Conservation (phyloP, 2,329 filamentous ascomycete genomes). For the Fusarium secorum region DNA sequence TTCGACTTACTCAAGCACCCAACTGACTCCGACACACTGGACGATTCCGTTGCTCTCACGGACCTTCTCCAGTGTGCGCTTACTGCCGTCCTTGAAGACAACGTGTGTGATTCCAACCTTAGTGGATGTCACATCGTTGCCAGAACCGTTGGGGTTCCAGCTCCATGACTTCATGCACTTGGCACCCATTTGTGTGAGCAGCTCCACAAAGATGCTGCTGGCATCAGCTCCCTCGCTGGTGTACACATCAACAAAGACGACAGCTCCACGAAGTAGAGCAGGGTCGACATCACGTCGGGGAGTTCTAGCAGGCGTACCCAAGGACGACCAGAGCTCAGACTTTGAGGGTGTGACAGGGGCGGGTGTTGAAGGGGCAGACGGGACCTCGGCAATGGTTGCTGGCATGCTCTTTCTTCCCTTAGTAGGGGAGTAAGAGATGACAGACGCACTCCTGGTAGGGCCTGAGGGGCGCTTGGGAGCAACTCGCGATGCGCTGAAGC, state of each 20-base stretch:
- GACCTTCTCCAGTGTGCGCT: slow-evolving; percentile 82
- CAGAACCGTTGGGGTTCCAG: slow-evolving; percentile 66
- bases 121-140: slow-evolving; percentile 48
- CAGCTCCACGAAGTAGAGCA: slow-evolving; percentile 70
- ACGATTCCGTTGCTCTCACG: slow-evolving; percentile 75
- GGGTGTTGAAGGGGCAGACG: slow-evolving; percentile 44
- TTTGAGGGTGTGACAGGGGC: slow-evolving; percentile 54
- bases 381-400: slow-evolving; percentile 24
- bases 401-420: slow-evolving; percentile 51
- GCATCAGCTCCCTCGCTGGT: slow-evolving; percentile 83
- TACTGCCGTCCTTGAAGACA: slow-evolving; percentile 86
- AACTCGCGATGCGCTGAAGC: slow-evolving; percentile 59
- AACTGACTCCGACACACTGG: slow-evolving; percentile 85
- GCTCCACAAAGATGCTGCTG: slow-evolving; percentile 80
- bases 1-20: slow-evolving; percentile 81
- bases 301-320: slow-evolving; percentile 65
- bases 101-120: slow-evolving; percentile 86
- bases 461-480: slow-evolving; percentile 53
- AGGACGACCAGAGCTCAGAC: slow-evolving; percentile 60
- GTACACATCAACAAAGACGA: slow-evolving; percentile 85
- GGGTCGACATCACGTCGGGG: slow-evolving; percentile 62
- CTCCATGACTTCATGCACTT: slow-evolving; percentile 78
- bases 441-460: slow-evolving; percentile 58
- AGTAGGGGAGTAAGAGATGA: slow-evolving; percentile 62
- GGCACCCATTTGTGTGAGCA: slow-evolving; percentile 83